Conservation (phyloP, 176 grass and related monocot genomes). For the Cenchrus americanus region DNA sequence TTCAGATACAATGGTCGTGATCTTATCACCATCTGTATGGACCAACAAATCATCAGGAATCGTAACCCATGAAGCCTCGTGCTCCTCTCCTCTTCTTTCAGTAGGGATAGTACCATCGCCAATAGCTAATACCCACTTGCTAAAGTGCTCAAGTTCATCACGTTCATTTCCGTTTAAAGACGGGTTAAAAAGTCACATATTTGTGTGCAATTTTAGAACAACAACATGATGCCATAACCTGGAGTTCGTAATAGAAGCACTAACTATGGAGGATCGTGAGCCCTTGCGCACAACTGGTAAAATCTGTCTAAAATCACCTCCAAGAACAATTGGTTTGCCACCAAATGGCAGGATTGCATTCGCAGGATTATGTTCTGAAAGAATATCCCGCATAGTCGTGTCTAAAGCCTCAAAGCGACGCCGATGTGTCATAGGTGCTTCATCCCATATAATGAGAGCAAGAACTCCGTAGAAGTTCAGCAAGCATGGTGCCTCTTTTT, state of each 20-base stretch:
- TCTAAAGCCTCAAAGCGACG: constrained; percentile 21
- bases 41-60: background rate
- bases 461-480: background rate
- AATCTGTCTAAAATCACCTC: too few species aligned
- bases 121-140: background rate
- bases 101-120: background rate
- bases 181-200: background rate
- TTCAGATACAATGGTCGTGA: background rate
- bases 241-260: too few species aligned
- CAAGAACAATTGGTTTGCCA: background rate
- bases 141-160: background rate
- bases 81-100: rapidly evolving
- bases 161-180: background rate
- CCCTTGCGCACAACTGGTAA: too few species aligned
- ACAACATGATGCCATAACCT: too few species aligned
- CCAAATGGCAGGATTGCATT: background rate
- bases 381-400: background rate
- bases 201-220: background rate
- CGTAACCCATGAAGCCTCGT: background rate
- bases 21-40: background rate
- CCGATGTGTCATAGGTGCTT: constrained; percentile 17
- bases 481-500: too few species aligned
- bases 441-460: constrained; percentile 19
- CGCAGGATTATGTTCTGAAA: background rate
- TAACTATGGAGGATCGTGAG: too few species aligned